These are phyloP conservation scores for Hymenoscyphus infarciens DNA, from an alignment of 2,329 filamentous ascomycete species.

Conservation along the genomic window DNA sequence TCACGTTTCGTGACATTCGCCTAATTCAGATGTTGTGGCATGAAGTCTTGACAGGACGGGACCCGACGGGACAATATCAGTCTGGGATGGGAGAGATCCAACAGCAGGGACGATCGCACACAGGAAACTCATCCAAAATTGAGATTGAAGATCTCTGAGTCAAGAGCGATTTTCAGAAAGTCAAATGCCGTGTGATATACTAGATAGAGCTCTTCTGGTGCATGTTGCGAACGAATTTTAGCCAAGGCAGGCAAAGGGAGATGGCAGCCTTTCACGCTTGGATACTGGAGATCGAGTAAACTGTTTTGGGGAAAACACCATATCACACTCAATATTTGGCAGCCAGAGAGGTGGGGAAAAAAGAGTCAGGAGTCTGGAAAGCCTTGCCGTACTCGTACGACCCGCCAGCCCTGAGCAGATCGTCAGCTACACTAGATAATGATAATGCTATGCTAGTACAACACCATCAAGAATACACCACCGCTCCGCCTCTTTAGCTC, in stretches of 20 bases:
- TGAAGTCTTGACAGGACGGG: background rate
- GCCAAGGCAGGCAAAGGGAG: no score
- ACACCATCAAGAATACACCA: background rate
- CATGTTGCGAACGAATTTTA: no score
- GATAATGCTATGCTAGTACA: background rate
- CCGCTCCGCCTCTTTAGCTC: background rate
- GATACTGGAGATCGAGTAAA: background rate
- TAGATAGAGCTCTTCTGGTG: background rate
- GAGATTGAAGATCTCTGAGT: background rate
- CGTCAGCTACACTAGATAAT: background rate
- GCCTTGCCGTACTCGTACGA: background rate
- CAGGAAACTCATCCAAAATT: background rate
- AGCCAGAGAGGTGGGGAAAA: no score
- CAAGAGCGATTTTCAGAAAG: background rate
- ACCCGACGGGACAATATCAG: background rate
- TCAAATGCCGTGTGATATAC: background rate
- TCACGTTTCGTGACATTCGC: background rate
- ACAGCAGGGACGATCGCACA: background rate
- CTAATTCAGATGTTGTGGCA: background rate
- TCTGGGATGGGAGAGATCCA: background rate
- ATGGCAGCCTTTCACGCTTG: background rate
- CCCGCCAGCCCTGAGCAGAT: background rate
- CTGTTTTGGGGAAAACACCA: slow-evolving; percentile 1
- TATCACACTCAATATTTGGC: background rate
- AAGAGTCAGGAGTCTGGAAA: background rate